Conservation (phyloP, 306 rosid species). For the Cicer arietinum region DNA sequence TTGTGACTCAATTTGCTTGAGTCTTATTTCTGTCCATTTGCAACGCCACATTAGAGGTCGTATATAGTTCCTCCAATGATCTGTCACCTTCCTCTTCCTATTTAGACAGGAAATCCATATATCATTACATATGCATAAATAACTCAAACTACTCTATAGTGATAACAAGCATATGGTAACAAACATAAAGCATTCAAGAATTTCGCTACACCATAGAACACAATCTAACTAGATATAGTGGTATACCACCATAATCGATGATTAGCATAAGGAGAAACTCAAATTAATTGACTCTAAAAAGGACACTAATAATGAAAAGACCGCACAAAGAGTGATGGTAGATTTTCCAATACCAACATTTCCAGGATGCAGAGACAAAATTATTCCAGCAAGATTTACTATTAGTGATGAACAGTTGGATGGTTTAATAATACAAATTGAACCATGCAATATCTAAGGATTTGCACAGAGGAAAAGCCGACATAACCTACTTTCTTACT, state of each 20-base stretch:
- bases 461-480: not conserved
- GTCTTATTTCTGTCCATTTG: constrained; percentile 86
- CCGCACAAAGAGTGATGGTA: constrained; percentile 9
- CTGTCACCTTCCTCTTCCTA: constrained; percentile 81
- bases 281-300: constrained; percentile 23
- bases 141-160: constrained; percentile 4
- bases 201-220: constrained; percentile 22
- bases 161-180: constrained; percentile 1
- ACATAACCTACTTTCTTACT: not conserved
- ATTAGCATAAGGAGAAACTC: constrained; percentile 36
- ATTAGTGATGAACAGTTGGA: constrained; percentile 9
- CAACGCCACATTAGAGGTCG: constrained; percentile 91
- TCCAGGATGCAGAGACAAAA: not conserved
- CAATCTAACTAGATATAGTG: constrained; percentile 12
- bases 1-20: constrained; percentile 73
- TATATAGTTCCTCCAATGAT: constrained; percentile 83
- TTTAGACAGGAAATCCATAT: constrained; percentile 42
- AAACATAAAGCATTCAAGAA: constrained; percentile 2
- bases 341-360: constrained; percentile 20
- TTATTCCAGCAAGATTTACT: constrained; percentile 14
- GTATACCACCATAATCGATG: constrained; percentile 14
- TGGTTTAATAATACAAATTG: constrained; percentile 13
- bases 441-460: constrained; percentile 33
- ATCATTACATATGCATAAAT: constrained; percentile 6
- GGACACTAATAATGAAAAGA: constrained; percentile 29